Percentiles rank a stretch among this genome's conserved stretches.
Evolutionary conservation across 2,329 filamentous ascomycete species (phyloP).

Genomic region (Colletotrichum melonis): DNA sequence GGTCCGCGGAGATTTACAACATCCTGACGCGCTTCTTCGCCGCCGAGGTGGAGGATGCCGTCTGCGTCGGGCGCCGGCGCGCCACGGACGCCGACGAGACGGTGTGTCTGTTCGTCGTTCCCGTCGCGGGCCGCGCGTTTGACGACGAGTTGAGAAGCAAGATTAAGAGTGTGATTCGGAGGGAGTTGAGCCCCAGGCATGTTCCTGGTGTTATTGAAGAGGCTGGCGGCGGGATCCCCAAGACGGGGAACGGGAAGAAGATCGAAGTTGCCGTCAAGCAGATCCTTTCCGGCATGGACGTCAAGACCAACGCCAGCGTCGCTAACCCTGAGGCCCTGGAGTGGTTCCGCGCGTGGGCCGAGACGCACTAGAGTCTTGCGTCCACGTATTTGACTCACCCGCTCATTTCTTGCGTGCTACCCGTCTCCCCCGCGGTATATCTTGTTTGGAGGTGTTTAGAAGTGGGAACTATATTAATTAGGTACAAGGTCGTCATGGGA

Average conservation of each 20-base stretch:
- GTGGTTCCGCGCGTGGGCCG: constrained; percentile 87
- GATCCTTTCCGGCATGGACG: constrained; percentile 86
- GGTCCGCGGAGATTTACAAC: constrained; percentile 96
- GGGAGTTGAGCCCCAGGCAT: constrained; percentile 87
- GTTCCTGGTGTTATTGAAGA: constrained; percentile 87
- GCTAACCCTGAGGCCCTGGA: constrained; percentile 89
- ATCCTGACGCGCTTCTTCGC: constrained; percentile 88
- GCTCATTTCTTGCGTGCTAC: too few relatives aligned
- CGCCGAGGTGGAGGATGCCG: constrained; percentile 81
- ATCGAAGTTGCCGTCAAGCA: constrained; percentile 97
- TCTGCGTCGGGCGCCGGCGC: constrained; percentile 85
- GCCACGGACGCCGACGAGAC: constrained; percentile 82
- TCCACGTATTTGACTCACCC: too few relatives aligned
- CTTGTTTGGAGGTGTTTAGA: too few relatives aligned
- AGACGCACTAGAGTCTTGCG: constrained; percentile 51
- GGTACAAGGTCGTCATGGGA: too few relatives aligned
- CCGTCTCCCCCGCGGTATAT: too few relatives aligned
- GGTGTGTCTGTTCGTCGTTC: constrained; percentile 89
- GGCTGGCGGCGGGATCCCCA: constrained; percentile 83
- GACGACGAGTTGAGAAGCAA: constrained; percentile 67
- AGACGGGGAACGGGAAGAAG: constrained; percentile 96
- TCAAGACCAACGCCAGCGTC: constrained; percentile 93
- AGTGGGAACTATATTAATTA: too few relatives aligned
- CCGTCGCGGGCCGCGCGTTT: constrained; percentile 70
- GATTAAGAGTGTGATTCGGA: constrained; percentile 77